Conservation (phyloP, 768 basidiomycete genomes). For the Russula earlei region DNA sequence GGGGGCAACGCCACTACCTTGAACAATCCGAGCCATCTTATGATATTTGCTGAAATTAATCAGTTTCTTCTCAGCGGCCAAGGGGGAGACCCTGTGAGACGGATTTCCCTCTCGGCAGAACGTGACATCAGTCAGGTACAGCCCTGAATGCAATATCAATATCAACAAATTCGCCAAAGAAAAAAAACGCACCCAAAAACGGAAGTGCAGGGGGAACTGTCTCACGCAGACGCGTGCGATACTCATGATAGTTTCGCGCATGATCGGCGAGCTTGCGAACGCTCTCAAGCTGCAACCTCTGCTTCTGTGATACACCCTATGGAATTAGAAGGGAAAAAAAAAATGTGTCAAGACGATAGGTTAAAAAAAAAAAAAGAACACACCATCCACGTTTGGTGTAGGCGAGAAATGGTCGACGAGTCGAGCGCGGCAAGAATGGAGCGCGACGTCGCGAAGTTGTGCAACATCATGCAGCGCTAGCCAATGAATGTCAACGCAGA, state of each 20-base stretch:
- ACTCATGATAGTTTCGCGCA: conserved; percentile 82
- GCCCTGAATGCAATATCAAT: conserved; percentile 36
- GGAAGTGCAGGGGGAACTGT: conserved; percentile 90
- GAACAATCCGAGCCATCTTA: conserved; percentile 77
- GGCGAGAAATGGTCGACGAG: conserved; percentile 85
- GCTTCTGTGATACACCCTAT: conserved; percentile 80
- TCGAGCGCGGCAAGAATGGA: conserved; percentile 92
- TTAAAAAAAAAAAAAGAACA: too few relatives aligned
- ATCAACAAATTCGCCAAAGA: not conserved
- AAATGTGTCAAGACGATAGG: too few relatives aligned
- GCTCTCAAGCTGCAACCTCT: conserved; percentile 64
- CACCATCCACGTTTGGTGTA: conserved; percentile 91
- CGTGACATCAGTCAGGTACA: conserved; percentile 87
- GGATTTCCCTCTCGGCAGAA: conserved; percentile 96
- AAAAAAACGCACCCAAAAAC: conserved; percentile 63
- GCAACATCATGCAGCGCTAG: conserved; percentile 73
- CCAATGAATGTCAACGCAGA: conserved; percentile 7
- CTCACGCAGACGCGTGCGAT: conserved; percentile 77
- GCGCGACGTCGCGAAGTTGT: conserved; percentile 89
- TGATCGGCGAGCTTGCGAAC: conserved; percentile 87
- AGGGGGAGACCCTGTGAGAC: conserved; percentile 69
- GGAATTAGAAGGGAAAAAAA: too few relatives aligned
- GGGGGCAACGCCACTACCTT: conserved; percentile 38
- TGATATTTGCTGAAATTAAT: conserved; percentile 97
- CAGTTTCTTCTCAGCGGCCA: conserved; percentile 64